Percentiles rank a stretch among this genome's conserved stretches.
These are phyloP conservation scores for Brassica incana DNA, from an alignment of 345 rosid genomes.

Conservation along the genomic window DNA sequence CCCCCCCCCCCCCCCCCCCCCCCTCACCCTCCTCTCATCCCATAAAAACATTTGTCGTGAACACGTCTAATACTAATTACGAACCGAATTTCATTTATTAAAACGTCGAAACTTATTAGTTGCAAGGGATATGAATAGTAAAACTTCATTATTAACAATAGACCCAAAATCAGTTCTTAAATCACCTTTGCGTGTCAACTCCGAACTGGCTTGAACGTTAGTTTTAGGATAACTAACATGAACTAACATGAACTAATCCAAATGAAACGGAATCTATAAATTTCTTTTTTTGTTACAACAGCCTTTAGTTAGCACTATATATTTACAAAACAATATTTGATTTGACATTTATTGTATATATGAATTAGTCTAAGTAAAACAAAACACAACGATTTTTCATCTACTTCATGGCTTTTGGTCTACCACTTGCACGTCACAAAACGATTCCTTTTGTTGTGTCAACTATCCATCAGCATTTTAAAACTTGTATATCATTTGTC, in stretches of 20 bases:
- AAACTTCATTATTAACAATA: not conserved
- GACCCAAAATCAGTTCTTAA: not conserved
- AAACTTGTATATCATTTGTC: not conserved
- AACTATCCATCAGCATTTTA: slow-evolving; percentile 8
- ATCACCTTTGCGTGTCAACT: not conserved
- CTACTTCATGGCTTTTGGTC: slow-evolving; percentile 24
- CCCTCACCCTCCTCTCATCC: too few relatives aligned
- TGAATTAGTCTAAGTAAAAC: not conserved
- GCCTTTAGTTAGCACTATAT: too few relatives aligned
- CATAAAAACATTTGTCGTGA: slow-evolving; percentile 30
- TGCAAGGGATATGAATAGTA: not conserved
- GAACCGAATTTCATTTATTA: not conserved
- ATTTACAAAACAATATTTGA: not conserved
- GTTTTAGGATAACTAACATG: not conserved
- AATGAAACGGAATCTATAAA: too few relatives aligned
- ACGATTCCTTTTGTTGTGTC: slow-evolving; percentile 6
- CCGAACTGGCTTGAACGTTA: not conserved
- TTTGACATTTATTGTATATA: not conserved
- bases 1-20: too few relatives aligned
- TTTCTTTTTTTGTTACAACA: too few relatives aligned
- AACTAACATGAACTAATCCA: not conserved
- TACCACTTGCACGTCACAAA: slow-evolving; percentile 31
- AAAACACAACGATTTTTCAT: not conserved
- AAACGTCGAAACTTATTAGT: not conserved
- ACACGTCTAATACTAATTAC: slow-evolving; percentile 33